phyloP scores from a whole-genome alignment of 2,329 filamentous ascomycete species.

The Aspergillus arachidicola region DNA sequence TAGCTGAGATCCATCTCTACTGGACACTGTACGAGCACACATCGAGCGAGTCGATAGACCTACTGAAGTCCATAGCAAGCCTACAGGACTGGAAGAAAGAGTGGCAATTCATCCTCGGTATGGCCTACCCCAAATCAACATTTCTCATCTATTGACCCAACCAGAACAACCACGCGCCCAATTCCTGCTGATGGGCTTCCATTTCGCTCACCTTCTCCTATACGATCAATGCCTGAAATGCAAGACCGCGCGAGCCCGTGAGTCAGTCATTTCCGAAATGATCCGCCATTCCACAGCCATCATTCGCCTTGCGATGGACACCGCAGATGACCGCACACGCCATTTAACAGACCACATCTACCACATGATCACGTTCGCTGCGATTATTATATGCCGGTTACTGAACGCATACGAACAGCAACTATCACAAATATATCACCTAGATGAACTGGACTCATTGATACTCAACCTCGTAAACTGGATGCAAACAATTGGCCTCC shows the following conservation, averaged over 20 bases:
- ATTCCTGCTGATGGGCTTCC: slow-evolving; percentile 51
- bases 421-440: slow-evolving; percentile 32
- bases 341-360: slow-evolving; percentile 53
- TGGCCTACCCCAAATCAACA: not conserved
- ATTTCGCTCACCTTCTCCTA: slow-evolving; percentile 48
- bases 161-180: slow-evolving; percentile 48
- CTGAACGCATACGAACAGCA: slow-evolving; percentile 42
- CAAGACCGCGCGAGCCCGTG: slow-evolving; percentile 38
- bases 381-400: slow-evolving; percentile 34
- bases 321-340: slow-evolving; percentile 46
- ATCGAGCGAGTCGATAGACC: slow-evolving; percentile 30
- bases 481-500: slow-evolving; percentile 46
- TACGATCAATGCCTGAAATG: slow-evolving; percentile 41
- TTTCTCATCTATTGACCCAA: slow-evolving; percentile 4
- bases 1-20: slow-evolving; percentile 49
- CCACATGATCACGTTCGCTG: slow-evolving; percentile 52
- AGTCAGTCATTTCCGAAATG: slow-evolving; percentile 46
- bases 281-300: slow-evolving; percentile 44
- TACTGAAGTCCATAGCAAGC: slow-evolving; percentile 36
- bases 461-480: slow-evolving; percentile 41
- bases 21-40: slow-evolving; percentile 49
- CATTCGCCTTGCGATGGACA: slow-evolving; percentile 47
- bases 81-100: slow-evolving; percentile 43
- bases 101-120: slow-evolving; percentile 46
- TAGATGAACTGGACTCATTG: slow-evolving; percentile 37